Conservation (phyloP, 495 filamentous ascomycete species). For the Daldinia bambusicola region DNA sequence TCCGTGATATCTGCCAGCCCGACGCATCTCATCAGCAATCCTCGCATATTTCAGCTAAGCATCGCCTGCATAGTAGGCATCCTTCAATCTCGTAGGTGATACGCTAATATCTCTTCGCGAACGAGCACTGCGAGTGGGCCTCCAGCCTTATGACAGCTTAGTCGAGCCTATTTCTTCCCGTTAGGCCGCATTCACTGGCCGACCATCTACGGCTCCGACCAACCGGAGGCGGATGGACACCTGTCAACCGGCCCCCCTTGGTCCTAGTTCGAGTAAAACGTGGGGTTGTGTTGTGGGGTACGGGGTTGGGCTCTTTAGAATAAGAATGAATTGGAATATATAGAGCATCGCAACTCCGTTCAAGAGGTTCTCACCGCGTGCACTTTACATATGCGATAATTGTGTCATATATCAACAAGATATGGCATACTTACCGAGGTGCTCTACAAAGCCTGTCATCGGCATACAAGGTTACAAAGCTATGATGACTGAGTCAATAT, state of each 20-base stretch:
- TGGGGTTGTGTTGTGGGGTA: constrained; percentile 49
- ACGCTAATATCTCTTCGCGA: not conserved
- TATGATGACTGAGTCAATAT: not conserved
- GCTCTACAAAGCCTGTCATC: not conserved
- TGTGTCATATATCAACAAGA: not conserved
- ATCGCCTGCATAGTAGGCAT: not conserved
- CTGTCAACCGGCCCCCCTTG: constrained; percentile 34
- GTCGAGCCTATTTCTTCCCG: constrained; percentile 3
- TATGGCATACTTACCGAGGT: not conserved
- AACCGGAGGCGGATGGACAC: constrained; percentile 45
- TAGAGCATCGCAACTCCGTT: constrained; percentile 19
- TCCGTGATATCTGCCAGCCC: not conserved
- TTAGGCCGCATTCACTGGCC: constrained; percentile 44
- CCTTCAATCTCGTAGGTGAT: constrained; percentile 3
- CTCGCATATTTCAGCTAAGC: not conserved
- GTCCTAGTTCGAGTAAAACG: constrained; percentile 26
- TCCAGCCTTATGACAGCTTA: constrained; percentile 6
- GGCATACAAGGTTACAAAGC: not conserved
- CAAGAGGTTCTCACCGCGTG: not conserved
- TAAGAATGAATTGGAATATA: constrained; percentile 9
- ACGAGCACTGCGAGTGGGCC: constrained; percentile 11
- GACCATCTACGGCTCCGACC: constrained; percentile 20
- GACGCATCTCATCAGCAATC: not conserved
- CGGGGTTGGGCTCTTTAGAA: constrained; percentile 1
- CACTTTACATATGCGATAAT: not conserved